Conservation (phyloP, 345 rosid genomes). For the Streptanthus diversifolius region DNA sequence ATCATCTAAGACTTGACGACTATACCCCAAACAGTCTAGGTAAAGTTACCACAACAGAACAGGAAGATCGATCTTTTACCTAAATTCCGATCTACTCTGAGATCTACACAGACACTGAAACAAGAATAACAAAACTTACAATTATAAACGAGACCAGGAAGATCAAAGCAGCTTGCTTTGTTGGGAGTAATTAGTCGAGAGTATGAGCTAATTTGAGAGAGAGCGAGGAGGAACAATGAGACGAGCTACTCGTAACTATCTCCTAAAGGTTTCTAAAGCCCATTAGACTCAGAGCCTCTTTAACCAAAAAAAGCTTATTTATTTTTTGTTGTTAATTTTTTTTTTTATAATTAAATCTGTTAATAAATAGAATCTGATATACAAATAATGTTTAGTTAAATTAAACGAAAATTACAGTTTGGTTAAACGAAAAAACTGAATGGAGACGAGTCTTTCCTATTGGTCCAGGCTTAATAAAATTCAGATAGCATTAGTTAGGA, state of each 20-base stretch:
- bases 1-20: background rate
- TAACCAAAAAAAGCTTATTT: background rate
- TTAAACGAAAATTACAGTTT: background rate
- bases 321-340: background rate
- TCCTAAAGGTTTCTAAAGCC: background rate
- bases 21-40: background rate
- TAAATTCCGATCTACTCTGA: conserved; percentile 22
- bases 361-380: too few species aligned
- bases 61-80: conserved; percentile 4
- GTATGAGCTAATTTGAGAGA: conserved; percentile 1
- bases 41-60: background rate
- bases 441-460: background rate
- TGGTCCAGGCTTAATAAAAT: too few species aligned
- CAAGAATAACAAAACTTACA: background rate
- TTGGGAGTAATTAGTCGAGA: background rate
- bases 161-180: conserved; percentile 5
- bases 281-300: background rate
- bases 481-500: too few species aligned
- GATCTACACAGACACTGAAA: background rate
- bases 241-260: background rate
- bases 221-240: background rate
- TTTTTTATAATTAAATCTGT: too few species aligned
- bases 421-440: background rate
- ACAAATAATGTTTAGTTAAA: too few species aligned
- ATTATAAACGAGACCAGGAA: background rate